A percentile compares a stretch with the other conserved stretches of the same genome.
These are phyloP conservation scores for Galium porrigens DNA, from an alignment of 305 asterid genomes.

Conservation along the genomic window DNA sequence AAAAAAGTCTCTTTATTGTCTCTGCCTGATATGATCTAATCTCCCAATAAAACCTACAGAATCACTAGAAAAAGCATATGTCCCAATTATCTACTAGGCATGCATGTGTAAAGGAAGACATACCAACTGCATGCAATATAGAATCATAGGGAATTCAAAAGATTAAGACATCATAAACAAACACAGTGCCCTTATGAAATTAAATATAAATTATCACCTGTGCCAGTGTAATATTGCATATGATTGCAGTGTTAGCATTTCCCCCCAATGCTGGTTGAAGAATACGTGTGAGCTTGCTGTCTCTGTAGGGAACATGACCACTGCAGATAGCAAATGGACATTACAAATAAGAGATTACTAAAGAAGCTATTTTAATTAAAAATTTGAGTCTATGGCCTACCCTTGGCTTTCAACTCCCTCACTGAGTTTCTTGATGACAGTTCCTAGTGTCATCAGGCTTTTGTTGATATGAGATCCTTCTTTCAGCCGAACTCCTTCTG, in stretches of 20 bases:
- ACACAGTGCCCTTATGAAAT: not conserved
- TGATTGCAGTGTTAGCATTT: slow-evolving; percentile 90
- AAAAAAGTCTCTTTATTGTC: not conserved
- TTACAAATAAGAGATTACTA: slow-evolving; percentile 14
- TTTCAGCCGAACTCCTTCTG: slow-evolving; percentile 94
- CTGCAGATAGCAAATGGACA: slow-evolving; percentile 35
- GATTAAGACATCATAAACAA: not conserved
- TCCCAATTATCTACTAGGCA: not conserved
- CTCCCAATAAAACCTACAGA: not conserved
- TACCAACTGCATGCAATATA: not conserved
- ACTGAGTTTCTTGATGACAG: slow-evolving; percentile 88
- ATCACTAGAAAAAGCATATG: not conserved
- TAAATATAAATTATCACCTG: slow-evolving; percentile 37
- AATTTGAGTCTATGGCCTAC: slow-evolving; percentile 52
- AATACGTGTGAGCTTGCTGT: slow-evolving; percentile 92
- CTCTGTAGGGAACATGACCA: slow-evolving; percentile 95
- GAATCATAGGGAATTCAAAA: not conserved
- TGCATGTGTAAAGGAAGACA: not conserved
- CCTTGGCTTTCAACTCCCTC: slow-evolving; percentile 99
- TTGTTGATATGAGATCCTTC: slow-evolving; percentile 97
- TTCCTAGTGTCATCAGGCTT: slow-evolving; percentile 88
- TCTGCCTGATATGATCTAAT: not conserved
- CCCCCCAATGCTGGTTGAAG: slow-evolving; percentile 97
- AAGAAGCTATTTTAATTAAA: slow-evolving; percentile 5
- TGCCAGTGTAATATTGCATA: slow-evolving; percentile 94